Base-by-base conservation (phyloP, 192 early-diverging fungal species). In the Podila verticillata region DNA sequence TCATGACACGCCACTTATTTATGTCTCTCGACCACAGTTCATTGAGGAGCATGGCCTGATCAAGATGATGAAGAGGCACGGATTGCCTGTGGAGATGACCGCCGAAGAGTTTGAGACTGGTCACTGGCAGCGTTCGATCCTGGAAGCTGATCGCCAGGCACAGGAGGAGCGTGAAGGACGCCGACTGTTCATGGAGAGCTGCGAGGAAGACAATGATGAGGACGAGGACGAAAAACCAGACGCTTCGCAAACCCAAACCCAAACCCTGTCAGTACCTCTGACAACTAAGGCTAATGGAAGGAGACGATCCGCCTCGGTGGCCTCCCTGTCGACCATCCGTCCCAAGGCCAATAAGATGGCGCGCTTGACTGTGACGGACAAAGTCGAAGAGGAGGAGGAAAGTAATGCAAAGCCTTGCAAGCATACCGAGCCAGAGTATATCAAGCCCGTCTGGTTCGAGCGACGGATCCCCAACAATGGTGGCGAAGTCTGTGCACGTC, bases 21-120 rank as follows among this genome's bases (percentile, higher is more conserved):
- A 88, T 61, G 87, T 91, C 10, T 75, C 90, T 28, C 68, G 90
- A 70, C 86, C 88, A 6, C 88, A 89, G 57, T 91, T 91, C 65
- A 84, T 87, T 28, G 90, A 91, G 47, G 89, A 91, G 65, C 68
- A 74, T 31, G 90, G 90, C 2, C 57, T 91, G 31, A 67, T 79
- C 44, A 84, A 77, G 56, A 59, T 91, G 57, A 91, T 91, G 90
- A 69, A 83, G 32, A 82, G 73, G 12, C 87, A 90, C 72, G 89
- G 89, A 12, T 65, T 81, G 31, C 81, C 83, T 10, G 86, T 90
- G 3, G 87, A 90, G 66, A 77, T 90, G 68, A 69, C 84, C 3
- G 73, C 85, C 22, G 82, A 87, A 34, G 82, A 85, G 47, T 90
- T 90, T 75, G 89, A 90, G 70, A 80, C 70, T 4, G 89, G 89